Conservation (phyloP, 75 land plant genomes). For the Ceratopteris richardii region DNA sequence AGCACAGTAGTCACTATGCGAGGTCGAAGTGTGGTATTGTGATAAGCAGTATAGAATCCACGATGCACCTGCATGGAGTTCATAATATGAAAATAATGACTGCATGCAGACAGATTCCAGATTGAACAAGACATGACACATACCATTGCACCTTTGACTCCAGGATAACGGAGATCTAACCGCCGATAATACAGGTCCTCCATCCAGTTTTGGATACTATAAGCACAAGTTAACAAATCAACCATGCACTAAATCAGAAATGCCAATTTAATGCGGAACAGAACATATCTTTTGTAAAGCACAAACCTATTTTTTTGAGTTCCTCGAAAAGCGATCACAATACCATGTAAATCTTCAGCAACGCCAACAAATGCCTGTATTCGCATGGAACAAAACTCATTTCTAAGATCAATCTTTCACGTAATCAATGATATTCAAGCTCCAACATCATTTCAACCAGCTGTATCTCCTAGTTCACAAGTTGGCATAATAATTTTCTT, state of each 20-base stretch:
- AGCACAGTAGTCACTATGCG: constrained; percentile 52
- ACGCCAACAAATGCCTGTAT: constrained; percentile 83
- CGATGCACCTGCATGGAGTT: constrained; percentile 61
- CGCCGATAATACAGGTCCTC: constrained; percentile 80
- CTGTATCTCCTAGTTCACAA: too few species aligned
- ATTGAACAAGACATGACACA: background rate
- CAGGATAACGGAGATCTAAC: constrained; percentile 81
- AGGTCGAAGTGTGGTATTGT: constrained; percentile 78
- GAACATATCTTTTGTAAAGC: too few species aligned
- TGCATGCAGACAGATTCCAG: too few species aligned
- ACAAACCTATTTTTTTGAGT: constrained; percentile 87
- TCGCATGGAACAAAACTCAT: too few species aligned
- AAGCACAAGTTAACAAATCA: background rate
- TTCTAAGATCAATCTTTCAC: too few species aligned
- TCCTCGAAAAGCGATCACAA: constrained; percentile 89
- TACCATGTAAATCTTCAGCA: constrained; percentile 58
- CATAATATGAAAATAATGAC: too few species aligned
- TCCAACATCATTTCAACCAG: too few species aligned
- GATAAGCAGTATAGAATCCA: constrained; percentile 89
- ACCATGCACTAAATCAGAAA: too few species aligned
- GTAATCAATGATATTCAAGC: too few species aligned
- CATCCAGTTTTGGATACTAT: constrained; percentile 87
- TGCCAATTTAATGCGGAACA: too few species aligned
- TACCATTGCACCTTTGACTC: constrained; percentile 83
- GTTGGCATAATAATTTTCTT: too few species aligned